Evolutionary conservation across 2,329 filamentous ascomycete species (phyloP), one percentile per base, ranked within the genome.

Genomic region (Ophiostoma himal-ulmi): DNA sequence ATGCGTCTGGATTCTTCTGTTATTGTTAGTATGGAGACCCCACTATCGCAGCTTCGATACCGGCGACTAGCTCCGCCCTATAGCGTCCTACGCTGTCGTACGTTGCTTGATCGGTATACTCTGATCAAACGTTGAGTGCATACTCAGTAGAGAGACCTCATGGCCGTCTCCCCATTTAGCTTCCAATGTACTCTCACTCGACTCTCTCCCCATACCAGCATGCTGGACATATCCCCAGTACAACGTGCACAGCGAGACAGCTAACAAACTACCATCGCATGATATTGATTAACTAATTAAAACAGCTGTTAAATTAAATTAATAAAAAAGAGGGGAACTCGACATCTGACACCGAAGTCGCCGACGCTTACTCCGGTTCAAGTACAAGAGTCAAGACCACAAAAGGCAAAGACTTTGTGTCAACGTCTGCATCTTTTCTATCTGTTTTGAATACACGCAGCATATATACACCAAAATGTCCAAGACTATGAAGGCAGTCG

Each of bases 401-500:
- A 44, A 5, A 14, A 48, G 44, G 37, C 11, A 39, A 30, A 30
- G 2, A 30, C 30, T 11, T 20, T 48, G 44, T 20, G 44, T n/a
- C 6, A 20, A 48, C 44, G 17, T 48, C 17, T n/a, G 44, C 17
- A 48, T 48, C 3, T 30, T 30, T 3, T 30, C 4, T 30, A 30
- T 30, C 30, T 48, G 1, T 5, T 20, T n/a, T 48, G 17, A 48
- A 48, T 7, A 5, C 41, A 14, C 37, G 30, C 7, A 39, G 37
- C 5, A 39, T 39, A 39, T 10, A 48, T 17, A 1, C n/a, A 1
- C 52, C 67, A 52, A 20, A 17, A 52, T 52, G 67, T n/a, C 78
- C 37, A 75, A 76, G 48, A 91, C 86, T 0, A 97, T 97, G 94
- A 91, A 91, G 79, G 93, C 93, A 39, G 92, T 97, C 39, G 86